These are phyloP conservation scores for Phytophthora syringae DNA, from an alignment of 352 stramenopile genomes.

Conservation along the genomic window DNA sequence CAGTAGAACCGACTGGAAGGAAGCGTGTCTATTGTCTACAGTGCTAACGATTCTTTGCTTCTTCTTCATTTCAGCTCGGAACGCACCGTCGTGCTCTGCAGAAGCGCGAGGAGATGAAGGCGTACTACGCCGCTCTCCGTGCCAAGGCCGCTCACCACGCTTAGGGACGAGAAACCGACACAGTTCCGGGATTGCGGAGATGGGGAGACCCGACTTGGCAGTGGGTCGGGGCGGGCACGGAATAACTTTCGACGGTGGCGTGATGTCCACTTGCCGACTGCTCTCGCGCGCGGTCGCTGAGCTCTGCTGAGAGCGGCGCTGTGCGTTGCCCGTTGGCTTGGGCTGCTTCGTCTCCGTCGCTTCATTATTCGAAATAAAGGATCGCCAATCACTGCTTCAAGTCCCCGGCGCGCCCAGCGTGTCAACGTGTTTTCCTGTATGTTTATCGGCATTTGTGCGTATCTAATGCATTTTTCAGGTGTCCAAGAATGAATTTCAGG, in stretches of 20 bases:
- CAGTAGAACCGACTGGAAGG: no score
- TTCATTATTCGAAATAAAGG: slow-evolving; percentile 86
- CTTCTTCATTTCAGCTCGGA: slow-evolving; percentile 83
- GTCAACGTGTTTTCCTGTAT: slow-evolving; percentile 13
- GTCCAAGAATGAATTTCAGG: slow-evolving; percentile 3
- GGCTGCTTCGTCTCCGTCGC: slow-evolving; percentile 46
- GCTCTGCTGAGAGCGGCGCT: slow-evolving; percentile 22
- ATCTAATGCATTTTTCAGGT: background rate
- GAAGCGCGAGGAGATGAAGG: slow-evolving; percentile 99
- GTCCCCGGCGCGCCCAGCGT: slow-evolving; percentile 16
- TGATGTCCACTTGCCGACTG: slow-evolving; percentile 37
- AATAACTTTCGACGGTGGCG: slow-evolving; percentile 27
- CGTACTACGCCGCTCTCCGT: slow-evolving; percentile 96
- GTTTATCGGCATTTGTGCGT: slow-evolving; percentile 8
- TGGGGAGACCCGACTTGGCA: slow-evolving; percentile 34
- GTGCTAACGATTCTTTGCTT: slow-evolving; percentile 25
- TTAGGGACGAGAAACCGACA: slow-evolving; percentile 53
- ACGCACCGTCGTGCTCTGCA: slow-evolving; percentile 97
- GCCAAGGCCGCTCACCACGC: slow-evolving; percentile 92
- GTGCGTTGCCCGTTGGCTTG: slow-evolving; percentile 23
- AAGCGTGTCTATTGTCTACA: background rate
- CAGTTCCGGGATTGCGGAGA: slow-evolving; percentile 53
- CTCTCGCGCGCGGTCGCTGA: slow-evolving; percentile 24
- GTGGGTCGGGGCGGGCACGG: slow-evolving; percentile 31
- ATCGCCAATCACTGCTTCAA: slow-evolving; percentile 72